Evolutionary conservation across 352 stramenopile genomes (phyloP).

Genomic region (Phytophthora palmivora): DNA sequence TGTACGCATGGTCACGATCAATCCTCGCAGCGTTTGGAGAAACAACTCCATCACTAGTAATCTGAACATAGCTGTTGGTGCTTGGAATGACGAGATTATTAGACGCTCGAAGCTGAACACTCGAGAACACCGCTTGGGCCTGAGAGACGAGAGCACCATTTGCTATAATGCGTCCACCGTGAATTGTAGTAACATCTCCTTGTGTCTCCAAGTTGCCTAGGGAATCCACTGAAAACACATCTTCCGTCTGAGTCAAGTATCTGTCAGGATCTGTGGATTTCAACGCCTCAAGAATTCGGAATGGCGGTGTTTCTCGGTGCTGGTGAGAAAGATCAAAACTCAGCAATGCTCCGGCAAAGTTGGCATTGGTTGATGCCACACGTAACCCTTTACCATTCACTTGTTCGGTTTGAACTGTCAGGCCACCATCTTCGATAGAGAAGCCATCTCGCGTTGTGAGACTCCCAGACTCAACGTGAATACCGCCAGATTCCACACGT

Average conservation of each 20-base stretch:
- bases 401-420: constrained; percentile 51
- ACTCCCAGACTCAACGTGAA: constrained; percentile 57
- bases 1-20: constrained; percentile 45
- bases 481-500: constrained; percentile 56
- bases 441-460: constrained; percentile 68
- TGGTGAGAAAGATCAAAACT: constrained; percentile 50
- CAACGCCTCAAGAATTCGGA: constrained; percentile 58
- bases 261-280: constrained; percentile 5
- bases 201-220: constrained; percentile 51
- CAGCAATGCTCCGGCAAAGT: constrained; percentile 64
- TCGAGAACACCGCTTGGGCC: constrained; percentile 60
- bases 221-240: constrained; percentile 57
- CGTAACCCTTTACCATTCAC: constrained; percentile 55
- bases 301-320: constrained; percentile 36
- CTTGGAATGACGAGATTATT: constrained; percentile 56
- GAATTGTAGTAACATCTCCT: constrained; percentile 56
- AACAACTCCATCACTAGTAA: constrained; percentile 56
- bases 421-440: constrained; percentile 64
- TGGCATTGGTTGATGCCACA: constrained; percentile 50
- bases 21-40: constrained; percentile 49
- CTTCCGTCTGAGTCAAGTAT: constrained; percentile 7
- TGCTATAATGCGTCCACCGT: constrained; percentile 55
- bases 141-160: constrained; percentile 60
- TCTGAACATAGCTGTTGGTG: constrained; percentile 74
- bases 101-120: constrained; percentile 45